Evolutionary conservation across 495 filamentous ascomycete species (phyloP), one percentile per base, ranked within the genome.

Genomic region (Podospora pseudoanserina): DNA sequence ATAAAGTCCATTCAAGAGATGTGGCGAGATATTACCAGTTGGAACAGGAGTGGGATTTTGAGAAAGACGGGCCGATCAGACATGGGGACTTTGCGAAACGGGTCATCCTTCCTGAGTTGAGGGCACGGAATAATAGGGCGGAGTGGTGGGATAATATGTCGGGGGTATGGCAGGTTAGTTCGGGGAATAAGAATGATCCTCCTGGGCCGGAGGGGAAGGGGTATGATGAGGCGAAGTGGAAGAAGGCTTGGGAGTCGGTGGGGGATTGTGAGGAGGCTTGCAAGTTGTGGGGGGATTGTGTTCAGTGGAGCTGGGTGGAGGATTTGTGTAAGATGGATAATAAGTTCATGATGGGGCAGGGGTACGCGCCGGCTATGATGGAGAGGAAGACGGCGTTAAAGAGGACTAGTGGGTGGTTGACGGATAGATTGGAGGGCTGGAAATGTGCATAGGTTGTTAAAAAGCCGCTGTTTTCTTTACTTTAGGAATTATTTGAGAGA

Each of bases 131-230:
- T 9, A 60, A 56, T 23, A 55, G 62, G 34, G 34, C 32, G 5
- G 62, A 68, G 63, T 68, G 67, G 67, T 68, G 67, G 67, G 63
- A 68, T 27, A 68, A 68, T 39, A 5, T 65, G 55, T 59, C 62
- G 18, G 55, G 23, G 20, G 3, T 61, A 20, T 68, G 49, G 23
- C 39, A 26, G n/a, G 56, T 68, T n/a, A 65, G 61, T 23, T 68
- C 67, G 1, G 62, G 60, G 13, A 68, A 68, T 56, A 64, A 68
- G 63, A 56, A 13, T n/a, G 16, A n/a, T 3, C 67, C 62, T 15
- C 67, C 56, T 5, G 57, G 20, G 18, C 67, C 67, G 11, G 57
- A 68, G 28, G 5, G 65, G n/a, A 7, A 30, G 15, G 19, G 2
- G 1, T 53, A 65, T 44, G 67, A 68, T 26, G 16, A 23, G 13